These are phyloP conservation scores for Kentomonas sorsogonicus DNA, from an alignment of 208 protist genomes.

Conservation along the genomic window DNA sequence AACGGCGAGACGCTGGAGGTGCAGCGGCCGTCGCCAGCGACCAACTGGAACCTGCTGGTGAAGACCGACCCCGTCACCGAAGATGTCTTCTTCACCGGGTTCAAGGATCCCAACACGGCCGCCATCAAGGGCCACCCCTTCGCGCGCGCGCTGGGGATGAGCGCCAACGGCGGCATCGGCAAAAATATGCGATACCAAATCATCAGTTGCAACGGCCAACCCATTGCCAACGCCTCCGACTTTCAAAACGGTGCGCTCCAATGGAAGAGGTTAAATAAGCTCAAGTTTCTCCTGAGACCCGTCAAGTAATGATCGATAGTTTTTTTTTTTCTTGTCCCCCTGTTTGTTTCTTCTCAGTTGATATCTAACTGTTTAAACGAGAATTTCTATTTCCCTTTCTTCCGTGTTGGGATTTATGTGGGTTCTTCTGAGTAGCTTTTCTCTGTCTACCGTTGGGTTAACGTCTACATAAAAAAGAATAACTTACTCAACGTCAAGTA, in stretches of 20 bases:
- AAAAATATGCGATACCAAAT: too few relatives aligned
- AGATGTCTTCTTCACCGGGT: constrained; percentile 38
- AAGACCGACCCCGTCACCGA: constrained; percentile 35
- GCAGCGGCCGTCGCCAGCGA: constrained; percentile 17
- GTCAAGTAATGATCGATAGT: background rate
- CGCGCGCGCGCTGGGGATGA: constrained; percentile 29
- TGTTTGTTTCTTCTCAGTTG: background rate
- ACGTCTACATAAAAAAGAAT: too few relatives aligned
- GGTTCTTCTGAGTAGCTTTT: constrained; percentile 3
- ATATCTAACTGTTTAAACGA: background rate
- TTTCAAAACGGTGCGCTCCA: too few relatives aligned
- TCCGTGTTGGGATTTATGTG: background rate
- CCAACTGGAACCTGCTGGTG: constrained; percentile 48
- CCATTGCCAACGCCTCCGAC: too few relatives aligned
- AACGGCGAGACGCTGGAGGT: constrained; percentile 29
- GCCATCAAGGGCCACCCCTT: constrained; percentile 30
- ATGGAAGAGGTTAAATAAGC: background rate
- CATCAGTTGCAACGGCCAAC: too few relatives aligned
- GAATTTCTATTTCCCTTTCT: background rate
- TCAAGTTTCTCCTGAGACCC: constrained; percentile 3
- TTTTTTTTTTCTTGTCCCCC: constrained; percentile 2
- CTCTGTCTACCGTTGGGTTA: too few relatives aligned
- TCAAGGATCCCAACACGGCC: constrained; percentile 10
- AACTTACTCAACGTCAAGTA: too few relatives aligned
- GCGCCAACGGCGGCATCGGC: constrained; percentile 25